Percentiles rank a stretch among this genome's conserved stretches.
These are phyloP conservation scores for Abrus pulchellus DNA, from an alignment of 306 rosid species.

Conservation along the genomic window DNA sequence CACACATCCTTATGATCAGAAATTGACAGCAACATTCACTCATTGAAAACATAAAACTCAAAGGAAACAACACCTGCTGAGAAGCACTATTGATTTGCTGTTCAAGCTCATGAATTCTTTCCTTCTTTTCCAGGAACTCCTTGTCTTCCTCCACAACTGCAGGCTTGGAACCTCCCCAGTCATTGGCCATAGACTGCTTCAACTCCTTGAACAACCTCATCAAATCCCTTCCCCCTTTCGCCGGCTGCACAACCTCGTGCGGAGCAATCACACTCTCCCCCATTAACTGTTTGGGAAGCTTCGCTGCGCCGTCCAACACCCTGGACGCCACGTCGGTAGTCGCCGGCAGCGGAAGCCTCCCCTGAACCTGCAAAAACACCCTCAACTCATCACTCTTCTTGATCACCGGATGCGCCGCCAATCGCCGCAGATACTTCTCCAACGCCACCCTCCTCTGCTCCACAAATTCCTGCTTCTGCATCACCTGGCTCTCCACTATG, in stretches of 20 bases:
- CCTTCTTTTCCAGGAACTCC: slow-evolving; percentile 85
- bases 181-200: slow-evolving; percentile 91
- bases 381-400: slow-evolving; percentile 83
- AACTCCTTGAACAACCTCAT: slow-evolving; percentile 94
- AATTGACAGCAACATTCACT: neutral
- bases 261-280: slow-evolving; percentile 65
- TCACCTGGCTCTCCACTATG: slow-evolving; percentile 96
- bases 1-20: slow-evolving; percentile 19
- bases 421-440: slow-evolving; percentile 83
- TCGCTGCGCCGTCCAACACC: slow-evolving; percentile 87
- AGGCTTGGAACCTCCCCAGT: slow-evolving; percentile 91
- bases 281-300: slow-evolving; percentile 84
- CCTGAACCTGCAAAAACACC: slow-evolving; percentile 86
- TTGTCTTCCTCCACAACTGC: slow-evolving; percentile 89
- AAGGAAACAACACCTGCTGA: slow-evolving; percentile 68
- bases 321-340: slow-evolving; percentile 79
- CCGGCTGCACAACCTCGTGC: slow-evolving; percentile 88
- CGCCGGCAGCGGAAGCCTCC: slow-evolving; percentile 70
- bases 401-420: slow-evolving; percentile 84
- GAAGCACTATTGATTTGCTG: slow-evolving; percentile 80
- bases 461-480: slow-evolving; percentile 98
- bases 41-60: neutral
- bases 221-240: slow-evolving; percentile 91
- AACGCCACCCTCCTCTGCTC: slow-evolving; percentile 94
- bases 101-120: slow-evolving; percentile 75